A percentile compares a stretch with the other conserved stretches of the same genome.
These are phyloP conservation scores for Blastocystis sp. DNA, from an alignment of 352 stramenopile species.

Conservation along the genomic window DNA sequence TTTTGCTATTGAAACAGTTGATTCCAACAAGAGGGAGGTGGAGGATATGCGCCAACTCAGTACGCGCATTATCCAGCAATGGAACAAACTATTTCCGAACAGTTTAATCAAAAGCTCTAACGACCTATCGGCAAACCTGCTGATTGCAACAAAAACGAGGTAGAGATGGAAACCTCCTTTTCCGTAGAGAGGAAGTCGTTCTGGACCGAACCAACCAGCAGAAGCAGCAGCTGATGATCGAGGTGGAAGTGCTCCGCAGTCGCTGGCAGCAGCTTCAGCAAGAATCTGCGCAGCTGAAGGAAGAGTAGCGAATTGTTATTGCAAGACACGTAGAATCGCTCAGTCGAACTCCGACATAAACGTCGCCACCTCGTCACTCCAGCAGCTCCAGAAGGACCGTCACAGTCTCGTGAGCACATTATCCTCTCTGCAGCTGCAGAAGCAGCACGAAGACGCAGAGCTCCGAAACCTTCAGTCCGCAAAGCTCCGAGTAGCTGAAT, in stretches of 20 bases:
- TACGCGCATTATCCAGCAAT: constrained; percentile 51
- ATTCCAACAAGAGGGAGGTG: neutral
- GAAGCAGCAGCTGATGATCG: constrained; percentile 43
- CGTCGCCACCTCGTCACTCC: neutral
- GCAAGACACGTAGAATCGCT: constrained; percentile 15
- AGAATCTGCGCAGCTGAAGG: neutral
- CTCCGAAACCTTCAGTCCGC: neutral
- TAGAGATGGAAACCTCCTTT: neutral
- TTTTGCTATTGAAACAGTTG: neutral
- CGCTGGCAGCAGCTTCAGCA: neutral
- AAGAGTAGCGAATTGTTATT: neutral
- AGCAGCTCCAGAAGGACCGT: constrained; percentile 28
- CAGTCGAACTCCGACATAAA: constrained; percentile 28
- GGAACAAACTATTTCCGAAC: constrained; percentile 44
- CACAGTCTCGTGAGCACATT: neutral
- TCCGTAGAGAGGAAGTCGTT: constrained; percentile 41
- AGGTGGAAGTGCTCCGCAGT: constrained; percentile 24
- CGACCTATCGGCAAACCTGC: neutral
- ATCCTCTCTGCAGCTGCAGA: constrained; percentile 29
- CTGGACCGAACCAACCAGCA: constrained; percentile 27
- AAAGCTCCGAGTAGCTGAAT: too few relatives aligned
- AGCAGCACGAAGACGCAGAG: neutral
- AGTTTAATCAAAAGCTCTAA: constrained; percentile 32
- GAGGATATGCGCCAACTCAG: constrained; percentile 13
- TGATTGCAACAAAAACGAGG: constrained; percentile 49